Percentiles rank a stretch among this genome's conserved stretches.
Conservation (phyloP, 2,329 filamentous ascomycete genomes). For the Calonectria pseudoturangicola region DNA sequence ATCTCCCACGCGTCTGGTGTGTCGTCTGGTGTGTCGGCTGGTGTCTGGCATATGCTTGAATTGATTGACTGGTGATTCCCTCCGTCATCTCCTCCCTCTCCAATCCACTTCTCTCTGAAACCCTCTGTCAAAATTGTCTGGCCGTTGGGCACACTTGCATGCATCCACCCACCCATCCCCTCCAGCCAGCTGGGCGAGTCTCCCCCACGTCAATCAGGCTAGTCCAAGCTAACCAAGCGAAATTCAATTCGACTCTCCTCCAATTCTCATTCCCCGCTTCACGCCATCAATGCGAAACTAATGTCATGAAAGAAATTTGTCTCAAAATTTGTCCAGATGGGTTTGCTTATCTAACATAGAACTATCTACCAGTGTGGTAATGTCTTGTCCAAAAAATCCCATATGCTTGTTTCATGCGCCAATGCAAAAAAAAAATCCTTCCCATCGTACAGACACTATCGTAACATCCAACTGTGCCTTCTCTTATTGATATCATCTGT, state of each 20-base stretch:
- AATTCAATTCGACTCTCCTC: constrained; percentile 11
- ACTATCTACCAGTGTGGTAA: constrained; percentile 12
- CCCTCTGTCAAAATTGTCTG: not conserved
- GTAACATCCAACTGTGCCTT: constrained; percentile 18
- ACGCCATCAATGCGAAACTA: not conserved
- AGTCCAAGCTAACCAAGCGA: not conserved
- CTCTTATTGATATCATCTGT: constrained; percentile 31
- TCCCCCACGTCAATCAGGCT: constrained; percentile 14
- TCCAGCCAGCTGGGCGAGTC: not conserved
- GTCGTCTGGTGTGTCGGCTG: no score
- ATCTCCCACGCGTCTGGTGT: no score
- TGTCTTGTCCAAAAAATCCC: constrained; percentile 5
- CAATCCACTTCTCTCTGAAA: not conserved
- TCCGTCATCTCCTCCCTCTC: not conserved
- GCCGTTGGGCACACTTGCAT: constrained; percentile 52
- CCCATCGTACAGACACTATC: constrained; percentile 25
- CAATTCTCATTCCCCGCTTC: not conserved
- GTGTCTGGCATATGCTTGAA: no score
- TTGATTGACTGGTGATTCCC: no score
- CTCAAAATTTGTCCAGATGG: constrained; percentile 43
- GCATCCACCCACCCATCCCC: constrained; percentile 13
- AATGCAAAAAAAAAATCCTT: constrained; percentile 20
- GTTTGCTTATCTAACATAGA: constrained; percentile 45
- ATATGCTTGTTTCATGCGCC: constrained; percentile 28
- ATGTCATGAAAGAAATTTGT: not conserved